Base-by-base conservation (phyloP, 1,284 basidiomycete species). In the Apiotrichum gamsii region DNA sequence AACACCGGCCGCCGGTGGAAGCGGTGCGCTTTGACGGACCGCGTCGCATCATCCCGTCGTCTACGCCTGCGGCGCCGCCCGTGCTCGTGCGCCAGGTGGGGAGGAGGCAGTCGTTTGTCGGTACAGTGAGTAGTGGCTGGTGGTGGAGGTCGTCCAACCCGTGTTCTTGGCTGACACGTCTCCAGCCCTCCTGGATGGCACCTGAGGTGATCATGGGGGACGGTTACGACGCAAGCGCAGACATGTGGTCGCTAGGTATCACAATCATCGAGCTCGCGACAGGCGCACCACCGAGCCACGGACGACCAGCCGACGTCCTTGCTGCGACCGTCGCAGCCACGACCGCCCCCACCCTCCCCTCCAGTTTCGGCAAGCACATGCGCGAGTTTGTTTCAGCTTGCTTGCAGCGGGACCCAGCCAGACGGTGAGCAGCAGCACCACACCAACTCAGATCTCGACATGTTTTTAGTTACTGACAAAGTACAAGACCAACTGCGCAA, bases 231-330 rank as follows among this genome's bases (percentile, higher is more conserved):
- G 84, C 85, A 35, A 94, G 90, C 66, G 93, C 93, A 5, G 94
- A 97, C 64, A 90, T 97, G 30, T 97, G 93, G 93, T 90, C 87
- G 67, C 74, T 97, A 49, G 93, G 93, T 4, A 91, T 97, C 61
- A 86, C 90, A 1, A 35, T 54, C 30, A 52, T 51, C 34, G 50
- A 54, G 49, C 56, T 70, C 10, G 64, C 62, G 15, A 54, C 59
- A 13, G 68, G 68, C 3, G 38, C 49, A 1, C 60, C 59, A 5
- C 68, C 68, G 1, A 39, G 31, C 14, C 25, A 11, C 31, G 45
- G 23, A 32, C 41, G 39, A 18, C 43, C 8, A 36, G 37, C 25
- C 21, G 46, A 51, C 15, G 40, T 51, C 5, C 40, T 51, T 4
- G 24, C 49, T 0, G 49, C 52, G 10, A 45, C 49, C 0, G 52